Conservation (phyloP, 225 moss, liverwort and hornwort species). For the Pseudoscleropodium purum region DNA sequence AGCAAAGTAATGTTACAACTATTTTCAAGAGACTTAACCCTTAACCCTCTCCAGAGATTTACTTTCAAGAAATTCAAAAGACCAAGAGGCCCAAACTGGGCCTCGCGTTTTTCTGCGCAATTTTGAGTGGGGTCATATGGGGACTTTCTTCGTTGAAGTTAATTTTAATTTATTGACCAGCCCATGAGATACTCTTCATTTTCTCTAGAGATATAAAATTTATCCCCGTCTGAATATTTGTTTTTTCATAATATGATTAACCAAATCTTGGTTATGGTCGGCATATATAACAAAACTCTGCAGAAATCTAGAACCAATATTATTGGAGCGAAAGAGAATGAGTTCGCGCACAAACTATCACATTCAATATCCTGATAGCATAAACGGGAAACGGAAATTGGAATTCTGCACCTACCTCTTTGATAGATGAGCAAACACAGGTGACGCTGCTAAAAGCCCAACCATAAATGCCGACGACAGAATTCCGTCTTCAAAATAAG, state of each 20-base stretch:
- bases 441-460: conserved; percentile 72
- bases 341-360: not conserved
- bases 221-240: not conserved
- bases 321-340: not conserved
- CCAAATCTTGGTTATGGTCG: not conserved
- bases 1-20: not conserved
- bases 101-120: not conserved
- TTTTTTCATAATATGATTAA: not conserved
- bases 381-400: not conserved
- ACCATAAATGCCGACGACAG: conserved; percentile 91
- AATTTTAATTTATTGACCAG: not conserved
- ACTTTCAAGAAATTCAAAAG: not conserved
- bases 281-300: not conserved
- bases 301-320: not conserved
- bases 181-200: not conserved
- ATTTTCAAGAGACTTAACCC: not conserved
- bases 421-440: conserved; percentile 81
- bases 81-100: not conserved
- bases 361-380: not conserved
- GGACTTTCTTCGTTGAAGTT: not conserved
- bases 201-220: not conserved
- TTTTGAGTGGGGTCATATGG: not conserved
- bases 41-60: not conserved
- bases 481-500: conserved; percentile 81
- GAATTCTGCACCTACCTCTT: conserved; percentile 32